Evolutionary conservation across 169 alveolate species (phyloP).

Genomic region (Plasmodium sp.): DNA sequence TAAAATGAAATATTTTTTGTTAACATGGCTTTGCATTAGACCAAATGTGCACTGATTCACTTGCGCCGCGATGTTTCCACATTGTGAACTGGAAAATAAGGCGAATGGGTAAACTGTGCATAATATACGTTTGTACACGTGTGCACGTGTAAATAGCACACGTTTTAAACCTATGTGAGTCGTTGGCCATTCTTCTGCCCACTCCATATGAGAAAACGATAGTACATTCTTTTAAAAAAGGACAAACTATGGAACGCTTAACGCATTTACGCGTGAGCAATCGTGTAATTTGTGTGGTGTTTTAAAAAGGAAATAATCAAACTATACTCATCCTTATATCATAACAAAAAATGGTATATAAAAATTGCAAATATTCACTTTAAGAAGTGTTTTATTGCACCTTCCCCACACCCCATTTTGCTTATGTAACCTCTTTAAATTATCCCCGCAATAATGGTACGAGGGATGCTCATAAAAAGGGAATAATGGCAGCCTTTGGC

Average conservation of each 20-base stretch:
- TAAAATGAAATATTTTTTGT: background rate
- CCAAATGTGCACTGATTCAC: background rate
- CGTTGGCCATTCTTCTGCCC: background rate
- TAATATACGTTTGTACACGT: too few relatives aligned
- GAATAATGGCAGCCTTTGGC: too few relatives aligned
- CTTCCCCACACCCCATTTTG: too few relatives aligned
- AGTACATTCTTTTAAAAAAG: background rate
- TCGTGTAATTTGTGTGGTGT: background rate
- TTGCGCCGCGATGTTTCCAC: background rate
- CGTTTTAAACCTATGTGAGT: too few relatives aligned
- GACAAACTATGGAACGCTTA: background rate
- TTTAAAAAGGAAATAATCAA: background rate
- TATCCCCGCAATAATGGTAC: too few relatives aligned
- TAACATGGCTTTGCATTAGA: background rate
- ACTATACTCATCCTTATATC: too few relatives aligned
- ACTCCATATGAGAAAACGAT: background rate
- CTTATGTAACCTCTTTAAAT: too few relatives aligned
- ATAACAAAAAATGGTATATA: too few relatives aligned
- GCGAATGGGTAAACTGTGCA: background rate
- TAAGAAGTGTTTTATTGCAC: too few relatives aligned
- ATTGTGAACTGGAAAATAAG: background rate
- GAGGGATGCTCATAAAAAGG: too few relatives aligned
- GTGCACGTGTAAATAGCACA: too few relatives aligned
- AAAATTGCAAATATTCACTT: too few relatives aligned
- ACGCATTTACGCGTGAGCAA: background rate